These are phyloP conservation scores for Chloris gayana DNA, from an alignment of 176 grass and related monocot genomes.

Conservation along the genomic window DNA sequence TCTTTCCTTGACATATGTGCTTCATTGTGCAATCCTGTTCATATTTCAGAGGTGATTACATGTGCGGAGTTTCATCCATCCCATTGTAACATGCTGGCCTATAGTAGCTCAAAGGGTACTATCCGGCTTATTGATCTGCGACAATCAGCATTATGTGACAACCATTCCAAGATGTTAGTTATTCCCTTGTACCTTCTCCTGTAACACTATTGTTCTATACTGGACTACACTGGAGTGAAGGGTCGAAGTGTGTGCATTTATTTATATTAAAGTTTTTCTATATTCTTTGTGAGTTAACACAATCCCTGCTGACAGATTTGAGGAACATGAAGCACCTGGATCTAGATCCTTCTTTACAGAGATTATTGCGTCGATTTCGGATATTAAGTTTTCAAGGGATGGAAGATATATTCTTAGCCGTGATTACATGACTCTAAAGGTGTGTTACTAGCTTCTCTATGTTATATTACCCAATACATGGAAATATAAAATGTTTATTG, in stretches of 20 bases:
- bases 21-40: constrained; percentile 37
- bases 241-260: constrained; percentile 5
- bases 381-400: constrained; percentile 83
- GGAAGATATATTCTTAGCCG: constrained; percentile 91
- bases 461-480: background rate
- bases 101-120: constrained; percentile 99
- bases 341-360: constrained; percentile 91
- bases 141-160: constrained; percentile 95
- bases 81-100: constrained; percentile 93
- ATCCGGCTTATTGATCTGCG: constrained; percentile 97
- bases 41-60: constrained; percentile 97
- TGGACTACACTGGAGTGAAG: background rate
- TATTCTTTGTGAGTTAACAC: constrained; percentile 41
- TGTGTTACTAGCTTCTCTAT: constrained; percentile 31
- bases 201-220: constrained; percentile 30
- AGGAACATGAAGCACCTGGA: constrained; percentile 83
- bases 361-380: constrained; percentile 92
- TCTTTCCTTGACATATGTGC: constrained; percentile 18
- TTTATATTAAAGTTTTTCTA: constrained; percentile 18
- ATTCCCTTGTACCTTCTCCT: constrained; percentile 29
- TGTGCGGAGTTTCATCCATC: constrained; percentile 95
- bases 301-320: constrained; percentile 59
- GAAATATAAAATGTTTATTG: background rate
- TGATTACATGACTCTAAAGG: constrained; percentile 99
- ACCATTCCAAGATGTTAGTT: constrained; percentile 93